Conservation (phyloP, 2,329 filamentous ascomycete species). For the Endoconidiophora polonica region DNA sequence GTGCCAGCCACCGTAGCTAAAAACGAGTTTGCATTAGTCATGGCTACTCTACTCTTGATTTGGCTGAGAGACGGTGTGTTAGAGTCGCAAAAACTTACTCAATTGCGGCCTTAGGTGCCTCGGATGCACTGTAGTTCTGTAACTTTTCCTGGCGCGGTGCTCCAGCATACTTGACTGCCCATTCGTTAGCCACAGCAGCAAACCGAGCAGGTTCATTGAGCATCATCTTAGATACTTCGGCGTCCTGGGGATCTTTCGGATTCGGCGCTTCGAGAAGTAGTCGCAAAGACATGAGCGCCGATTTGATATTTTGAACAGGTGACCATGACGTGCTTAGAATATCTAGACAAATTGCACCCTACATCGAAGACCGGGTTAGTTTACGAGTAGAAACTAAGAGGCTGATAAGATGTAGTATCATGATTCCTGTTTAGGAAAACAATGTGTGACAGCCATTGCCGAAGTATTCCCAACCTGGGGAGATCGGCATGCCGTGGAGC, state of each 20-base stretch:
- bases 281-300: slow-evolving; percentile 79
- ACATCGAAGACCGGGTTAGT: not conserved
- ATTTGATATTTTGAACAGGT: slow-evolving; percentile 91
- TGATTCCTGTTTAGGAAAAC: not conserved
- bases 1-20: slow-evolving; percentile 75
- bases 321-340: slow-evolving; percentile 84
- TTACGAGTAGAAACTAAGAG: not conserved
- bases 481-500: not conserved
- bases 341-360: slow-evolving; percentile 96
- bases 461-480: not conserved
- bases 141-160: slow-evolving; percentile 38
- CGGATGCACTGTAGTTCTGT: slow-evolving; percentile 15
- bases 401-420: not conserved
- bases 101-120: not conserved
- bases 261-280: slow-evolving; percentile 87
- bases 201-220: slow-evolving; percentile 64
- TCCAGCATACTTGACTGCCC: slow-evolving; percentile 70
- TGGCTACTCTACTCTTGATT: no score
- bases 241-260: slow-evolving; percentile 91
- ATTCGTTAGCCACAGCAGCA: slow-evolving; percentile 67
- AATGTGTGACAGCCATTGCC: not conserved
- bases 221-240: slow-evolving; percentile 85
- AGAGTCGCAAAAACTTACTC: slow-evolving; percentile 15
- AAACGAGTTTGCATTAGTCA: not conserved
- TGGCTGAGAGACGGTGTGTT: no score